Evolutionary conservation across 768 basidiomycete genomes (phyloP).

Genomic region (Lactarius hatsudake): DNA sequence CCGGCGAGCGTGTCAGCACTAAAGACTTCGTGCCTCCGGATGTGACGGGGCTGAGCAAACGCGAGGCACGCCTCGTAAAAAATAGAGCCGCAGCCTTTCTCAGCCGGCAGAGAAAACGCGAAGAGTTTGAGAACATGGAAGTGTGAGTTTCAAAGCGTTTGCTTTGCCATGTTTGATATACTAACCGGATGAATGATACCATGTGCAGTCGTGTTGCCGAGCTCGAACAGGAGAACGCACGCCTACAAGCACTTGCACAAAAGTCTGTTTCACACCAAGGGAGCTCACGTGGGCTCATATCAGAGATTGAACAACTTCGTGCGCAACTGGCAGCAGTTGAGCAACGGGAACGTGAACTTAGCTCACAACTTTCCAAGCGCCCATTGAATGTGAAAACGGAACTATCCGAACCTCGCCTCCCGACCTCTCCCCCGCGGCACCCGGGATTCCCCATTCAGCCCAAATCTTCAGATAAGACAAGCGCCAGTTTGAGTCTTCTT

Average conservation of each 20-base stretch:
- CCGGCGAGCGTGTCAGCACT: slow-evolving; percentile 50
- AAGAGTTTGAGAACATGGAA: slow-evolving; percentile 91
- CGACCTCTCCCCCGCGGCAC: slow-evolving; percentile 40
- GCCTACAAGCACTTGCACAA: slow-evolving; percentile 60
- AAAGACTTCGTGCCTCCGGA: slow-evolving; percentile 89
- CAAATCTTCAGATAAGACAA: slow-evolving; percentile 41
- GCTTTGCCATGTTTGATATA: slow-evolving; percentile 12
- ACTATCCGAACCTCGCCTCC: slow-evolving; percentile 49
- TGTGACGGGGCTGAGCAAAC: slow-evolving; percentile 83
- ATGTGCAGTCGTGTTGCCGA: slow-evolving; percentile 72
- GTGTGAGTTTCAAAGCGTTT: slow-evolving; percentile 52
- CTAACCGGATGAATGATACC: slow-evolving; percentile 1
- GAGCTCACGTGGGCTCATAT: slow-evolving; percentile 40
- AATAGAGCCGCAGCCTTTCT: slow-evolving; percentile 92
- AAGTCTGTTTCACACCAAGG: slow-evolving; percentile 37
- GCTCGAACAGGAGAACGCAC: slow-evolving; percentile 80
- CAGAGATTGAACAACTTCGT: slow-evolving; percentile 65
- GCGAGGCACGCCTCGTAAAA: slow-evolving; percentile 88
- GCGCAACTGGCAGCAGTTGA: slow-evolving; percentile 61
- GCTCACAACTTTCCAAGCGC: slow-evolving; percentile 52
- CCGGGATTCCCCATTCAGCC: slow-evolving; percentile 41
- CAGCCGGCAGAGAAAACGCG: slow-evolving; percentile 85
- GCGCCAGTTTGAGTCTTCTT: slow-evolving; percentile 69
- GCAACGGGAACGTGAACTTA: slow-evolving; percentile 66
- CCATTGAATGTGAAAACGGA: slow-evolving; percentile 52